Evolutionary conservation across 1,139 yeast species (phyloP), one percentile per base, ranked within the genome.

Genomic region (Blastobotrys ciferrii): DNA sequence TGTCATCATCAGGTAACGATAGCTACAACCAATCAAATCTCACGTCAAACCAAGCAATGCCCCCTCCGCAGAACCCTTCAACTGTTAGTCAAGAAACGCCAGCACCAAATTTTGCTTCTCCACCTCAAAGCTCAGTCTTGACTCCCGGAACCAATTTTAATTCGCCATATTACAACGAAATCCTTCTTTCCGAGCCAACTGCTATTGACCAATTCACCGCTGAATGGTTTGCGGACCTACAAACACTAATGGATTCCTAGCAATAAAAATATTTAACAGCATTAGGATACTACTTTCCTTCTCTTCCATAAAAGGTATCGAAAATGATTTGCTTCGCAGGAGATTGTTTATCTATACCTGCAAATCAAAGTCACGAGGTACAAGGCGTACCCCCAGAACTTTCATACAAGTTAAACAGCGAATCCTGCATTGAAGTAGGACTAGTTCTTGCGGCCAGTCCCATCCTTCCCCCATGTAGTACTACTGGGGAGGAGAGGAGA

Each of bases 151-250:
- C 30, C 32, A 43, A 48, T 42, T 32, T 41, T 30, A 31, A 41
- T 25, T n/a, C 43, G 23, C 19, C 43, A 32, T 2, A 42, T 32
- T 15, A 33, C 18, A 33, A 18, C 31, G 20, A 39, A 25, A 12
- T 28, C 30, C 32, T 14, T 25, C 5, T 42, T 43, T 23, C 18
- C 11, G 45, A 42, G 18, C 32, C 37, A n/a, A 35, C 45, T 11
- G 38, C 42, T n/a, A 43, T 45, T 6, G 53, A 47, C 13, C 50
- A 50, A 30, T 47, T 50, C 17, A 43, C 53, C 5, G 43, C 53
- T 2, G 53, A 50, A 12, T 50, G 53, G 53, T 50, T 47, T 20
- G 32, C 50, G 5, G 53, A 48, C 42, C 37, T 48, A 31, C 45
- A 45, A 15, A 42, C 42, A 9, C 20, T 48, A 42, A 48, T 48